These are phyloP conservation scores for Tolypocladium nubicola DNA, from an alignment of 2,329 filamentous ascomycete genomes.

Conservation along the genomic window DNA sequence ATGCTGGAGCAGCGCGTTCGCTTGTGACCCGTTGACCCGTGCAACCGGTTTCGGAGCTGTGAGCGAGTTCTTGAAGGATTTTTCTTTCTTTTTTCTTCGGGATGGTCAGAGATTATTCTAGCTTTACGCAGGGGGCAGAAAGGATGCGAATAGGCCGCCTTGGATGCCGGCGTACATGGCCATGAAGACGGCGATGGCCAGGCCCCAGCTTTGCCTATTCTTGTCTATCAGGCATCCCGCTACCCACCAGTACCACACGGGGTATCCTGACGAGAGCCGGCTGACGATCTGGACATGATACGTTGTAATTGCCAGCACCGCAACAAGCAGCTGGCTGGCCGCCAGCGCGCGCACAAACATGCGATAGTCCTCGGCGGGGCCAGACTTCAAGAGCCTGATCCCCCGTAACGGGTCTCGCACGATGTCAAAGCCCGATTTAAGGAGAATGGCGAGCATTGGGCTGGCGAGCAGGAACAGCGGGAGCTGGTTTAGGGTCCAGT, in stretches of 20 bases:
- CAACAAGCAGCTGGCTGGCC: constrained; percentile 61
- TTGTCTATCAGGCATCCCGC: constrained; percentile 36
- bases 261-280: constrained; percentile 77
- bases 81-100: neutral
- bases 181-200: constrained; percentile 52
- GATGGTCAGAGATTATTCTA: neutral
- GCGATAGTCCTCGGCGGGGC: constrained; percentile 7
- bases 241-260: constrained; percentile 80
- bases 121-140: constrained; percentile 75
- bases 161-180: constrained; percentile 78
- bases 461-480: constrained; percentile 78
- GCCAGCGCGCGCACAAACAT: constrained; percentile 48
- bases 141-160: constrained; percentile 74
- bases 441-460: constrained; percentile 59
- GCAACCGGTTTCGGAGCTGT: neutral
- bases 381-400: constrained; percentile 1
- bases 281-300: constrained; percentile 95
- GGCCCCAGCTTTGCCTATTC: constrained; percentile 19
- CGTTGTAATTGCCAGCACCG: constrained; percentile 59
- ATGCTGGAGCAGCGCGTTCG: neutral
- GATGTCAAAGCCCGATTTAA: constrained; percentile 44
- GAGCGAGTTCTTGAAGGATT: no score
- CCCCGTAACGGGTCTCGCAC: constrained; percentile 12
- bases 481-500: constrained; percentile 81
- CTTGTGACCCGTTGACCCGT: neutral